Evolutionary conservation across 176 grass and related monocot species (phyloP), one percentile per base, ranked within the genome.

Genomic region (Phoenix dactylifera): DNA sequence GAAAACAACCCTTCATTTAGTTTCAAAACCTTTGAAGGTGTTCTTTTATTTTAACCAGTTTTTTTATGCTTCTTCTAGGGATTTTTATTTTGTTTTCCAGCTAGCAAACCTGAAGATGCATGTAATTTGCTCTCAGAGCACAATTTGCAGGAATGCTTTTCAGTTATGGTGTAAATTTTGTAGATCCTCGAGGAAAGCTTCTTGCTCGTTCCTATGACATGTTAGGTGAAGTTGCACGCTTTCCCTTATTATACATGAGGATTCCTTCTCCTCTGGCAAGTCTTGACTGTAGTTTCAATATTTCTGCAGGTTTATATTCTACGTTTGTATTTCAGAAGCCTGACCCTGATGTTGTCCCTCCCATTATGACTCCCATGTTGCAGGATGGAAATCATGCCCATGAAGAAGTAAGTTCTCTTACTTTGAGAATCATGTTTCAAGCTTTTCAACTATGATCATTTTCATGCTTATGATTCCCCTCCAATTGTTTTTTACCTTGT

Each of bases 291-390:
- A 63, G 68, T 7, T 60, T 51, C 26, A 60, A 17, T 55, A 14
- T 70, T 62, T 68, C 14, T 83, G 55, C 83, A 97, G 87, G 87
- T 58, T 75, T 97, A 51, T 97, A 97, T 76, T 91, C 84, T 35
- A 80, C 44, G 55, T 91, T 97, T 88, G 87, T 91, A 71, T 91
- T 97, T 67, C 86, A 91, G 65, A 97, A 97, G 56, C 87, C 87
- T 76, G 92, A 91, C 35, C 83, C 83, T 48, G 87, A 97, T 83
- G 84, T 69, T 63, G 71, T 63, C 19, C 87, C 92, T 23, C 87
- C 87, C 2, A 57, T 85, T 74, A 58, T 83, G 66, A 91, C 92
- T 28, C 87, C 87, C 0, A 49, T 71, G 1, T 17, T 86, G 64
- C 67, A 55, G 23, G 80, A 79, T 74, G 49, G 62, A 73, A 82